phyloP scores from a whole-genome alignment of 1,139 yeast species.

The Groenewaldozyma auringiensis region DNA sequence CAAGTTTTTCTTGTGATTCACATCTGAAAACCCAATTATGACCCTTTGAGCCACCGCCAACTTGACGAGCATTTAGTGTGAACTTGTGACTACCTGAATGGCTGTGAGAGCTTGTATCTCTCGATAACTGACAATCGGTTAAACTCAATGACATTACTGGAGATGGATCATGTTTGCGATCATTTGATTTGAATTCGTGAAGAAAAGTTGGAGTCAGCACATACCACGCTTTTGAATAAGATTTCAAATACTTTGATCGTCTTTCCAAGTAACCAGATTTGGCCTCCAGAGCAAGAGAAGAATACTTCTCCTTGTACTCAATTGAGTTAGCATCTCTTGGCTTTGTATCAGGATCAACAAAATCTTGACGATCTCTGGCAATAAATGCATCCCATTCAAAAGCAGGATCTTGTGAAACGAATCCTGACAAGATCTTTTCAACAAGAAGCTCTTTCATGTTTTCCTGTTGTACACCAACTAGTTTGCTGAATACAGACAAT shows the following conservation, averaged over 20 bases:
- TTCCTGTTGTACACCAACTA: slow-evolving; percentile 26
- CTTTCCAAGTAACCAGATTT: slow-evolving; percentile 81
- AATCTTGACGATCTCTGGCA: slow-evolving; percentile 55
- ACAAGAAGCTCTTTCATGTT: slow-evolving; percentile 39
- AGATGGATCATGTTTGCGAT: slow-evolving; percentile 71
- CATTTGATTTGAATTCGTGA: slow-evolving; percentile 83
- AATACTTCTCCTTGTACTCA: slow-evolving; percentile 57
- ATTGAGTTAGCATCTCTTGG: slow-evolving; percentile 60
- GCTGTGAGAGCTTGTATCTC: slow-evolving; percentile 63
- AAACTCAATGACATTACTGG: slow-evolving; percentile 84
- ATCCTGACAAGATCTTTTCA: slow-evolving; percentile 60
- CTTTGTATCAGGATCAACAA: slow-evolving; percentile 67
- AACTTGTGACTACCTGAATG: slow-evolving; percentile 64
- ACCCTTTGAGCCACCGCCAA: slow-evolving; percentile 55
- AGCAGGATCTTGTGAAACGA: slow-evolving; percentile 66
- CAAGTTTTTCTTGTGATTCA: slow-evolving; percentile 68
- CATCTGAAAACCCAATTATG: slow-evolving; percentile 93
- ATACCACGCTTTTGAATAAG: slow-evolving; percentile 85
- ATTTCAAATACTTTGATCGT: slow-evolving; percentile 81
- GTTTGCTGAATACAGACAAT: slow-evolving; percentile 58
- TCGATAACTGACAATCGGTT: slow-evolving; percentile 73
- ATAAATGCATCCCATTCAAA: slow-evolving; percentile 89
- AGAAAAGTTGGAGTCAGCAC: slow-evolving; percentile 81
- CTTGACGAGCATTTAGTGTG: slow-evolving; percentile 66
- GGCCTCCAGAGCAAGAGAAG: slow-evolving; percentile 63